Base-by-base conservation (phyloP, 2,329 filamentous ascomycete genomes). In the Huntiella abstrusa region DNA sequence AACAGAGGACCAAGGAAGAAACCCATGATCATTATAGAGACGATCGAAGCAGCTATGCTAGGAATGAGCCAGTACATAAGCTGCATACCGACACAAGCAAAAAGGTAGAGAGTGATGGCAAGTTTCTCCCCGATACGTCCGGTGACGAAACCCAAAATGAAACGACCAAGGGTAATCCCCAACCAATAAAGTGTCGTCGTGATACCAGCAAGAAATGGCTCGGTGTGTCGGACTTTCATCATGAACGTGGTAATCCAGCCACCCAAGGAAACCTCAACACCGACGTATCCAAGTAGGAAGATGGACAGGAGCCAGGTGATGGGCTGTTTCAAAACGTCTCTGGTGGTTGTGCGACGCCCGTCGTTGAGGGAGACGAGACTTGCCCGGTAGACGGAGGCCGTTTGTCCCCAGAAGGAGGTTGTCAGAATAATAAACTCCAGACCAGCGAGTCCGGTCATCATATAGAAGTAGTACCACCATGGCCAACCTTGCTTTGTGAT, bases 161-260 rank as follows among this genome's bases (percentile, higher is more conserved):
- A 64, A 1, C 85, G 67, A 0, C 85, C 84, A 0, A 84, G 59
- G 0, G 83, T 87, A 52, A 92, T 68, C 0, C 84, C 85, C 38
- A 84, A 70, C 85, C 85, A 93, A 62, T 88, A 92, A 0, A 83
- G 78, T 0, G 83, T 88, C 0, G 77, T 78, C 0, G 75, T 76
- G 63, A 91, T 74, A 2, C 84, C 84, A 33, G 80, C 77, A 2
- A 76, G 69, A 55, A 91, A 88, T 0, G 75, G 64, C 17, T 66
- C 69, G 3, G 77, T 83, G 34, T 78, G 60, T 11, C 86, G 73
- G 17, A 86, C 77, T 15, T 72, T 66, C n/a, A 87, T 75, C 83
- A 93, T 92, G 58, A 93, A 92, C 1, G 78, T 79, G 42, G 84
- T 78, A 51, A 92, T 79, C 83, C 83, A 91, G 12, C 83, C 63